phyloP scores from a whole-genome alignment of 768 basidiomycete species.

The Xerocomellus chrysenteron region DNA sequence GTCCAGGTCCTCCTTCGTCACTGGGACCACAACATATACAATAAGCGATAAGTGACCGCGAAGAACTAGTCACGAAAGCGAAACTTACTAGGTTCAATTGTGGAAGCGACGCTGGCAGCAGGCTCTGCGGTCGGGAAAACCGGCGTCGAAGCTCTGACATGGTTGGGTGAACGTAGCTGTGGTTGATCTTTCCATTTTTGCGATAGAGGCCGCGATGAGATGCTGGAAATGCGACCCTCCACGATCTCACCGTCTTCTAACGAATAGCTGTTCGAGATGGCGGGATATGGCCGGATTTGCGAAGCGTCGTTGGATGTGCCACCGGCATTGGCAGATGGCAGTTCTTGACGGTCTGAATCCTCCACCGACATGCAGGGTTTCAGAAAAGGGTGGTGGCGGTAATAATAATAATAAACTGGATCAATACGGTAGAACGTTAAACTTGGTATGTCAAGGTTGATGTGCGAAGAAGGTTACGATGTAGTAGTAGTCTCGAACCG shows the following conservation, averaged over 20 bases:
- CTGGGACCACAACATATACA: conserved; percentile 21
- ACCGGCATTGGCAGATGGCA: neutral
- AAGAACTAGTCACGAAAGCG: neutral
- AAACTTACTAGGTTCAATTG: conserved; percentile 8
- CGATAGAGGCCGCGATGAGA: neutral
- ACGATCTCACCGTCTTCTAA: conserved; percentile 26
- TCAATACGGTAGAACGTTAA: neutral
- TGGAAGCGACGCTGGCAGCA: neutral
- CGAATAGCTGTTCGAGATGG: neutral
- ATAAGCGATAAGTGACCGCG: neutral
- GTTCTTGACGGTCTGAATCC: neutral
- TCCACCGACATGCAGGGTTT: neutral
- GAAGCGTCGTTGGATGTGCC: neutral
- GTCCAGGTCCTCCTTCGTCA: conserved; percentile 42
- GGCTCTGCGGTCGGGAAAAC: neutral
- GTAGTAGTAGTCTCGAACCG: no score
- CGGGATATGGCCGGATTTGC: neutral
- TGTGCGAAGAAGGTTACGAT: neutral
- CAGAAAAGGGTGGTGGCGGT: neutral
- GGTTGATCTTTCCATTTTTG: neutral
- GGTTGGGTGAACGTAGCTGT: neutral
- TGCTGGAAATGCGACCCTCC: conserved; percentile 8
- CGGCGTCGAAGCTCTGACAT: neutral
- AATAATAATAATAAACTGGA: no score
- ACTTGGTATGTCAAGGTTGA: no score